phyloP scores from a whole-genome alignment of 352 stramenopile genomes.

The Phytophthora pisi region DNA sequence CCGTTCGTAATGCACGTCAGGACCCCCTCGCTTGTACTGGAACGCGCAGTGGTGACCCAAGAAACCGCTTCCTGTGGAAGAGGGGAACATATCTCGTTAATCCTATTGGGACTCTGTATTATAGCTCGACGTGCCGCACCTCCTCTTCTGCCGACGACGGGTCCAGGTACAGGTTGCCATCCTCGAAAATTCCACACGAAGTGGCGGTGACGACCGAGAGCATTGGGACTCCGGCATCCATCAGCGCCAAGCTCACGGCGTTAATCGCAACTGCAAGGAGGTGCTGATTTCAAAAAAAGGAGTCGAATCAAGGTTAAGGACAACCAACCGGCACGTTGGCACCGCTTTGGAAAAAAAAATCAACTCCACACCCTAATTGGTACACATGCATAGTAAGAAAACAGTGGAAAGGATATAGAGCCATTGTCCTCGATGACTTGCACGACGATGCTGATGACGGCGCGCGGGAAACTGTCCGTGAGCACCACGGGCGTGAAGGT shows the following conservation, averaged over 20 bases:
- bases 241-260: conserved; percentile 71
- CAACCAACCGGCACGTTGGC: conserved; percentile 4
- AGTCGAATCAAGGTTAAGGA: conserved; percentile 48
- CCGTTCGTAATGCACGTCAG: conserved; percentile 79
- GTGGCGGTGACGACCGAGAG: conserved; percentile 67
- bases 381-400: conserved; percentile 25
- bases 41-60: conserved; percentile 67
- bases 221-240: conserved; percentile 87
- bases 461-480: conserved; percentile 73
- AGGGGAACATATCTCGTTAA: background rate
- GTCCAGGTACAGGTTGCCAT: conserved; percentile 74
- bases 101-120: background rate
- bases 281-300: conserved; percentile 34
- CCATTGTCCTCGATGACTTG: conserved; percentile 87
- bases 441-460: conserved; percentile 87
- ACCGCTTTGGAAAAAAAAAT: background rate
- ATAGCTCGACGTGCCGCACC: conserved; percentile 32
- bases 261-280: conserved; percentile 85
- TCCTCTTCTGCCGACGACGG: conserved; percentile 74
- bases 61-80: conserved; percentile 54
- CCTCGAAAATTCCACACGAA: conserved; percentile 66
- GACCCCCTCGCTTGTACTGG: conserved; percentile 70
- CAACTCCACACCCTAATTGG: conserved; percentile 9
- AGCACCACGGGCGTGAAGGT: conserved; percentile 78
- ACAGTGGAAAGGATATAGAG: conserved; percentile 60